Percentiles rank a stretch among this genome's conserved stretches.
phyloP scores from a whole-genome alignment of 257 asterid genomes.

The Lantana camara region DNA sequence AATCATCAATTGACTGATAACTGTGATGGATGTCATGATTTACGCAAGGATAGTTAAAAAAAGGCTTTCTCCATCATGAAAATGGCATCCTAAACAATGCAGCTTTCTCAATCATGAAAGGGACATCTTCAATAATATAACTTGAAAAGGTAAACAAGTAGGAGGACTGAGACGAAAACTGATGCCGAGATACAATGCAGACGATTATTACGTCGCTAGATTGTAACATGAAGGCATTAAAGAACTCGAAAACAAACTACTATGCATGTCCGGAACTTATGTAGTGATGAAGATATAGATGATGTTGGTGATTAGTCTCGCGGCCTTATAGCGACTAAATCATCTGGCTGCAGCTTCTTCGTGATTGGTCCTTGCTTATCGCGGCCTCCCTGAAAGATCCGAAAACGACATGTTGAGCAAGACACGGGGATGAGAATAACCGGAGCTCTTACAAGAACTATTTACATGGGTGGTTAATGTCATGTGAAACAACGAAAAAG shows the following conservation, averaged over 20 bases:
- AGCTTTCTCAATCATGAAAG: background rate
- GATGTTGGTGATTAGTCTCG: background rate
- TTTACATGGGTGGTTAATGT: no score
- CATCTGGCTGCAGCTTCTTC: conserved; percentile 36
- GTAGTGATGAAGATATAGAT: background rate
- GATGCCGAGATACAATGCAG: no score
- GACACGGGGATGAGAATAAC: background rate
- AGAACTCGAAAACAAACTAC: background rate
- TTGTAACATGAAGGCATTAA: background rate
- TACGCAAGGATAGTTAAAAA: no score
- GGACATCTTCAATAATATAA: background rate
- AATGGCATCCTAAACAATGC: no score
- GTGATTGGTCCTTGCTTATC: conserved; percentile 38
- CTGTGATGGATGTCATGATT: no score
- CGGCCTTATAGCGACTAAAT: conserved; percentile 11
- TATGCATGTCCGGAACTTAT: background rate
- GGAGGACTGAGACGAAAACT: no score
- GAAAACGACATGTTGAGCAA: background rate
- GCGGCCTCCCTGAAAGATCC: conserved; percentile 41
- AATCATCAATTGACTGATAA: no score
- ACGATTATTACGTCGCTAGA: background rate
- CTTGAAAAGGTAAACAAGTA: background rate
- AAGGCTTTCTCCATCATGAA: no score
- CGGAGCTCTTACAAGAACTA: no score
- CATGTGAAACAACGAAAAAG: no score